Base-by-base conservation (phyloP, 768 basidiomycete genomes). In the Tylopilus sp. region DNA sequence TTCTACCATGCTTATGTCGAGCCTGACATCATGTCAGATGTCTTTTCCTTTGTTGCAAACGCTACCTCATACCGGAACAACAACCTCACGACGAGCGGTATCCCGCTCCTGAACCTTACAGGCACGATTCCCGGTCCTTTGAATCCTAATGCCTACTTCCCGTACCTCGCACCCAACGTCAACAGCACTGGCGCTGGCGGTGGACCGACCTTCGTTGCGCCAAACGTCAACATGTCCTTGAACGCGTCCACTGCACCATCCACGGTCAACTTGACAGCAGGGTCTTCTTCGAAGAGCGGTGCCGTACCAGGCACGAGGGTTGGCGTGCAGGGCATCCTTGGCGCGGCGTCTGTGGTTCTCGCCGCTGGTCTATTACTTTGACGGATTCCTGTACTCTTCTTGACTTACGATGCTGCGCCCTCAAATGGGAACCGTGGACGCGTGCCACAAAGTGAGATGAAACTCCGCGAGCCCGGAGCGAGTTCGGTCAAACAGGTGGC, bases 11-110 rank as follows among this genome's bases (percentile, higher is more conserved):
- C 29, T 21, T 34, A 11, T 25, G 8, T 16, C 13, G 22, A 30
- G 22, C 16, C 21, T 47, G 19, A 58, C 51, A n/a, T 47, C 29
- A 21, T 43, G 13, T 33, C 50, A 67, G 83, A 84, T 59, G 82
- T 84, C 52, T 82, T 78, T 68, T 50, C 66, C 25, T 67, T 81
- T 43, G 80, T 85, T 45, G 81, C 78, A 7, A 54, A 75, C 44
- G 54, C 63, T 9, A 78, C 78, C 2, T 72, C 70, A 38, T 81
- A 84, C 67, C 59, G 59, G 43, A 69, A 61, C 50, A 74, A 77
- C 60, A 50, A 70, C 48, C 45, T 73, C 40, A 62, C 71, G 53
- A 48, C 63, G 8, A 42, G 50, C 22, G 21, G 53, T 6, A 52
- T 71, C 41, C 73, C 78, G 4, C 50, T 69, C 25, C 63, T 74